Evolutionary conservation across 2,329 filamentous ascomycete genomes (phyloP), one percentile per base, ranked within the genome.

Genomic region (Phaeomoniella chlamydospora): DNA sequence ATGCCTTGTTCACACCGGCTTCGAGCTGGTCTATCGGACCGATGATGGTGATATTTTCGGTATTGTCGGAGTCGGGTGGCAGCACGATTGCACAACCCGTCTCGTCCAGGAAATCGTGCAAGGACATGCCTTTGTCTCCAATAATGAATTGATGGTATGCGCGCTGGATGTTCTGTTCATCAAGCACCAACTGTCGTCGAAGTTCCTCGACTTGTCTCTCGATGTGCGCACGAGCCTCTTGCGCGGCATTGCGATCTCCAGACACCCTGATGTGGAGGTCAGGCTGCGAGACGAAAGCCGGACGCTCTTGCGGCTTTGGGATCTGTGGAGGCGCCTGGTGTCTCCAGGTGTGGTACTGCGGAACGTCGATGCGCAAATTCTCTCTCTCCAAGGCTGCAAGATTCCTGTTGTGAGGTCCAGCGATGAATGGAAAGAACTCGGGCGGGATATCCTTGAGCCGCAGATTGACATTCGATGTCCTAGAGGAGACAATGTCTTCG

Each of bases 101-200:
- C 50, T 94, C 76, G 32, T 77, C 71, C 44, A 94, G 76, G 65
- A 98, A 94, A 32, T 94, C 76, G 39, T 94, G 76, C 19, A 84
- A 67, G 13, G 83, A 77, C 42, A 82, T 72, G 41, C 83, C 86
- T 42, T 78, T 73, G 42, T 88, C 77, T 35, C 88, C 88, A 43
- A 94, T 77, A 51, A 98, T 90, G 65, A 94, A 96, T 55, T 93
- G 87, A 55, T 96, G 90, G 35, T 85, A 77, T 34, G 84, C 85
- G 42, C 80, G 79, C 56, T 88, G 81, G 47, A 96, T 84, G 4
- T 80, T 73, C 30, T 86, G 65, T 56, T 92, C 79, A 47, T 90
- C 76, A 34, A 90, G 65, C 30, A 79, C 74, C 34, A 96, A 66
- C 53, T 83, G 75, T 40, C 74, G 73, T 45, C 79, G 76, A 15